These are phyloP conservation scores for Fusarium sp. DNA, from an alignment of 2,329 filamentous ascomycete genomes.

Conservation along the genomic window DNA sequence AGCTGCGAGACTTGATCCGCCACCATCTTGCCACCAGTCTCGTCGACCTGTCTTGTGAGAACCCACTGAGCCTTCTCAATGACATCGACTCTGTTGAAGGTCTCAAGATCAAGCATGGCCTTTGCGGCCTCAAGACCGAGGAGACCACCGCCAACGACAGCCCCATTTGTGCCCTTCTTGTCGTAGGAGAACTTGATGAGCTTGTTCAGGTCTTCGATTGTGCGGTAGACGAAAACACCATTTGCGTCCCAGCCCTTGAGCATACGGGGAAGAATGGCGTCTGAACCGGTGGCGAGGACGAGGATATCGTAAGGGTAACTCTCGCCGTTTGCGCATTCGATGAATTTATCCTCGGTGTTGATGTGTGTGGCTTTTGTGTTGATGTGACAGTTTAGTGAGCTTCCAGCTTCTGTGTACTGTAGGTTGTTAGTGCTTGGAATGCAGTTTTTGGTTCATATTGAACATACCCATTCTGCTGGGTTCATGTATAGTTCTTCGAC, in stretches of 20 bases:
- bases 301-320: constrained; percentile 81
- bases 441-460: background rate
- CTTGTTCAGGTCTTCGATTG: constrained; percentile 80
- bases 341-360: constrained; percentile 69
- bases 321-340: constrained; percentile 76
- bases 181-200: constrained; percentile 78
- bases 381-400: constrained; percentile 77
- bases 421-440: constrained; percentile 3
- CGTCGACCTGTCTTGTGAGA: constrained; percentile 82
- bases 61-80: constrained; percentile 88
- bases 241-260: constrained; percentile 82
- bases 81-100: constrained; percentile 78
- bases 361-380: constrained; percentile 77
- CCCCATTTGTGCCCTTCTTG: constrained; percentile 74
- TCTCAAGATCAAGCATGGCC: constrained; percentile 86
- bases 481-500: constrained; percentile 92
- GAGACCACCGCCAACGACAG: constrained; percentile 85
- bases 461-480: constrained; percentile 78
- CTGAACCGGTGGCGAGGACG: constrained; percentile 86
- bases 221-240: constrained; percentile 90
- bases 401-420: constrained; percentile 74
- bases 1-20: constrained; percentile 82
- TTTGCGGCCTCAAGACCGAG: constrained; percentile 90
- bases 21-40: constrained; percentile 82
- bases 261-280: constrained; percentile 77